These are phyloP conservation scores for Penicillium longicatenatum DNA, from an alignment of 495 filamentous ascomycete species.

Conservation along the genomic window DNA sequence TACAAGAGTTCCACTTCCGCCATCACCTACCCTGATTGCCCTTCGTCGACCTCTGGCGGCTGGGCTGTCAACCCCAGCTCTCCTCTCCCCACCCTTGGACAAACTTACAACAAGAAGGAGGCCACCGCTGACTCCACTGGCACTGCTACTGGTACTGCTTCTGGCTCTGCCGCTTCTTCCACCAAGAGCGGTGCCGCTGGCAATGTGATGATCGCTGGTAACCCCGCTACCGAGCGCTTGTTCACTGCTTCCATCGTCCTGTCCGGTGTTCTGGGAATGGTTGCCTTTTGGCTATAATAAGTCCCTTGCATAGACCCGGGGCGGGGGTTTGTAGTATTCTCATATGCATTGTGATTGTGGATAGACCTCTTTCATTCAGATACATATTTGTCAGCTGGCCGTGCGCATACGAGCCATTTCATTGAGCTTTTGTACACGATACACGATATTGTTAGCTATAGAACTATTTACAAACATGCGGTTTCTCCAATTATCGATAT, in stretches of 20 bases:
- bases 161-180: slow-evolving; percentile 16
- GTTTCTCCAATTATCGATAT: not conserved
- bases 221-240: slow-evolving; percentile 25
- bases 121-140: slow-evolving; percentile 8
- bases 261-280: slow-evolving; percentile 23
- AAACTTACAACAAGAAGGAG: slow-evolving; percentile 26
- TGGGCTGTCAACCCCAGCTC: slow-evolving; percentile 74
- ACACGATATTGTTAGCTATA: slow-evolving; percentile 17
- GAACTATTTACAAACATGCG: not conserved
- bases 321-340: slow-evolving; percentile 14
- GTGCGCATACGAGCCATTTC: slow-evolving; percentile 14
- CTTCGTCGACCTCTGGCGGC: slow-evolving; percentile 63
- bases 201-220: slow-evolving; percentile 15
- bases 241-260: slow-evolving; percentile 24
- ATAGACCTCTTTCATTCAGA: slow-evolving; percentile 16
- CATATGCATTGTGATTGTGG: slow-evolving; percentile 23
- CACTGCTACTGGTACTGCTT: slow-evolving; percentile 8
- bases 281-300: slow-evolving; percentile 28
- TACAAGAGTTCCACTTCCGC: slow-evolving; percentile 65
- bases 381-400: slow-evolving; percentile 7
- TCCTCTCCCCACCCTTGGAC: slow-evolving; percentile 67
- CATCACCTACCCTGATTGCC: slow-evolving; percentile 61
- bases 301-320: not conserved
- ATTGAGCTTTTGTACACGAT: slow-evolving; percentile 8
- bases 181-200: slow-evolving; percentile 25